These are phyloP conservation scores for Magnaporthales sp. DNA, from an alignment of 2,329 filamentous ascomycete species.

Conservation along the genomic window DNA sequence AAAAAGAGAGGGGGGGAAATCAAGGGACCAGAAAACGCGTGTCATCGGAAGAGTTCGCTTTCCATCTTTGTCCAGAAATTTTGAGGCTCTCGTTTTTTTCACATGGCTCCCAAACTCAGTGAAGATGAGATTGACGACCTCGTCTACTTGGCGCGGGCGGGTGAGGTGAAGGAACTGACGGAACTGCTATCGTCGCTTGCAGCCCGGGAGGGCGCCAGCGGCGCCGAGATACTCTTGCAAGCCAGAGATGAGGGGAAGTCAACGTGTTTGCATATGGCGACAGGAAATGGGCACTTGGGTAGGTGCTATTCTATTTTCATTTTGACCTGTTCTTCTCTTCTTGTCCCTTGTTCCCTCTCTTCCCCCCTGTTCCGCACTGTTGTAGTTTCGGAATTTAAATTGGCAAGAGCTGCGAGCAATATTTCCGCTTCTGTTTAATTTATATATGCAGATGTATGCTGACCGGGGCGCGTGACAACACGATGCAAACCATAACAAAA, in stretches of 20 bases:
- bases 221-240: slow-evolving; percentile 57
- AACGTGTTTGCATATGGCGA: slow-evolving; percentile 84
- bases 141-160: slow-evolving; percentile 74
- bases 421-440: not conserved
- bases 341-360: slow-evolving; percentile 2
- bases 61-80: not conserved
- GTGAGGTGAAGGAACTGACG: slow-evolving; percentile 63
- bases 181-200: slow-evolving; percentile 49
- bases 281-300: slow-evolving; percentile 83
- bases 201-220: slow-evolving; percentile 48
- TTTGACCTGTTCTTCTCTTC: slow-evolving; percentile 7
- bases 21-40: not conserved
- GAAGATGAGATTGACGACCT: slow-evolving; percentile 87
- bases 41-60: not conserved
- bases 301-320: slow-evolving; percentile 20
- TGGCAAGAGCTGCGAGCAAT: not conserved
- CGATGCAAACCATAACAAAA: not conserved
- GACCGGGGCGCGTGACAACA: not conserved
- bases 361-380: not conserved
- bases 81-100: not conserved
- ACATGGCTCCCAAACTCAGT: slow-evolving; percentile 46
- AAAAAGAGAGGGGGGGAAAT: not conserved
- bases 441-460: not conserved
- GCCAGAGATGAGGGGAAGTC: slow-evolving; percentile 69
- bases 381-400: not conserved